Evolutionary conservation across 2,329 filamentous ascomycete species (phyloP).

Genomic region (Neonectria neomacrospora): DNA sequence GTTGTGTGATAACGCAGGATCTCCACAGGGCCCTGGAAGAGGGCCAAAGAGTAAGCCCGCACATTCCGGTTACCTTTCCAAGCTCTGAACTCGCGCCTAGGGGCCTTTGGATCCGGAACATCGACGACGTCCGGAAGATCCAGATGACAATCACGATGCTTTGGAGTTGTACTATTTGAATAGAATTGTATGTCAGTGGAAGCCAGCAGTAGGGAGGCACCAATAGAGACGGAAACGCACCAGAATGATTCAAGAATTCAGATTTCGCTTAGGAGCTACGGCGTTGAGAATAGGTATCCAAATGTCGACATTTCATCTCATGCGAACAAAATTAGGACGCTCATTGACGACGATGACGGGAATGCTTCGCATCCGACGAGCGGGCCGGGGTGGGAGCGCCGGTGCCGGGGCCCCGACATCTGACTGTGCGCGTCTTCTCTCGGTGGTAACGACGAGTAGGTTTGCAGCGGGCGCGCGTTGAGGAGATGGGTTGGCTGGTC

Average conservation of each 20-base stretch:
- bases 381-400: constrained; percentile 42
- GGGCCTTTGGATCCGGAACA: constrained; percentile 32
- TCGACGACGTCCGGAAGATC: constrained; percentile 33
- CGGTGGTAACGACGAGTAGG: constrained; percentile 8
- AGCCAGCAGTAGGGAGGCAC: constrained; percentile 9
- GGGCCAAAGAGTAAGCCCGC: constrained; percentile 46
- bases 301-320: constrained; percentile 34
- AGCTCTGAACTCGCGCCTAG: constrained; percentile 46
- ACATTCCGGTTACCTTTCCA: constrained; percentile 31
- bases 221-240: constrained; percentile 24
- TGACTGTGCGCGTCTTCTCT: constrained; percentile 34
- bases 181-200: constrained; percentile 20
- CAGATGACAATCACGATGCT: constrained; percentile 28
- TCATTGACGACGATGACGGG: constrained; percentile 47
- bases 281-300: constrained; percentile 30
- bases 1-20: constrained; percentile 46
- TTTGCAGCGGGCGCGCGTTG: constrained; percentile 19
- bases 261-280: constrained; percentile 18
- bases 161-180: constrained; percentile 3
- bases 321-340: constrained; percentile 33
- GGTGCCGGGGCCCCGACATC: constrained; percentile 40
- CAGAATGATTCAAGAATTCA: constrained; percentile 30
- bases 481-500: constrained; percentile 20
- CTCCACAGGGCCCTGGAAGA: constrained; percentile 31
- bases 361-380: constrained; percentile 42